Base-by-base conservation (phyloP, 768 basidiomycete genomes). In the Suillus placidus region DNA sequence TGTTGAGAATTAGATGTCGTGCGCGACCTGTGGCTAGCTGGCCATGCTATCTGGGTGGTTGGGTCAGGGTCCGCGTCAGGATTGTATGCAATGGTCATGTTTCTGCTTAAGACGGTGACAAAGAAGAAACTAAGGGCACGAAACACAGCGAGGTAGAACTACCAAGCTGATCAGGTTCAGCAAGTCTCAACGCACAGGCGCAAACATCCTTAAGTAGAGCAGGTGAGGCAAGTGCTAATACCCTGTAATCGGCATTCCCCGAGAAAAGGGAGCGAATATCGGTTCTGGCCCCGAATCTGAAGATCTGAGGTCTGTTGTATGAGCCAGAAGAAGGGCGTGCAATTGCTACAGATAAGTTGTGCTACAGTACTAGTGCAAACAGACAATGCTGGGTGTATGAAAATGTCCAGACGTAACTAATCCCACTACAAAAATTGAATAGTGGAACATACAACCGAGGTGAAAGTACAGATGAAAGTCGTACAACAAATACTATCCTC, bases 11-110 rank as follows among this genome's bases (percentile, higher is more conserved):
- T 66, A 18, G 71, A 70, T 20, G 70, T 52, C 5, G 72, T 76
- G 18, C 72, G 72, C 69, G 77, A 77, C 69, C 71, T 79, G 69
- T 73, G 72, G 47, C 72, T 76, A 38, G 76, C 78, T 57, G 92
- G 92, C 92, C 92, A 93, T 30, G 92, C 77, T 55, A 92, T 88
- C 74, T 92, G 92, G 14, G 87, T 88, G 0, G 89, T 90, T n/a
- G 90, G 89, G 74, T 92, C 91, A 30, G 91, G 88, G 72, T 90
- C 89, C 23, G 86, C 75, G 69, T 80, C 80, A 18, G 73, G 71
- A 66, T 72, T 77, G 66, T 86, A 80, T 49, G 88, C 83, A 72
- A 88, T 85, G 66, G 89, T 80, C 90, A 92, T 92, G 2, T 35
- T 55, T 61, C 71, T 71, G 72, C 64, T 62, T 62, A 63, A 63